Base-by-base conservation (phyloP, 169 alveolate species). In the Cryptosporidium sp. region DNA sequence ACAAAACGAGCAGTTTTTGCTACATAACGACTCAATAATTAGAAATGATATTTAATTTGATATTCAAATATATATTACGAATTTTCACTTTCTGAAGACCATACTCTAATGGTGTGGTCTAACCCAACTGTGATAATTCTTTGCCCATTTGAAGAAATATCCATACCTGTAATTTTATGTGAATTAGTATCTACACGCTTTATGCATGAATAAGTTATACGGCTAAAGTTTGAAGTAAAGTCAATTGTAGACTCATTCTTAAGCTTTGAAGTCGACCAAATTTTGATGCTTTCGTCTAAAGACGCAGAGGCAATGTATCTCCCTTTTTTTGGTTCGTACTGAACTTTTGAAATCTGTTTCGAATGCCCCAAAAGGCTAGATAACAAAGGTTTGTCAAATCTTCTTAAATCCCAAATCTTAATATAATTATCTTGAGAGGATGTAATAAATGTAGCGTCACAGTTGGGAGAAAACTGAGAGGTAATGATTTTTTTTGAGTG, bases 341-440 rank as follows among this genome's bases (percentile, higher is more conserved):
- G 61, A 42, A 80, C 89, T 7, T 80, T 42, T 21, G 89, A 80
- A 5, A 80, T 80, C 8, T 39, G 80, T 62, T 61, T 80, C 62
- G 89, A 62, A 18, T 80, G 89, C 8, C 89, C 89, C 21, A 80
- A 26, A 10, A 80, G 21, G 23, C 52, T 26, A 26, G 52, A 39
- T 29, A 26, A 18, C n/a, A 80, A 29, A 12, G 89, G 89, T n/a
- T 48, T 60, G 21, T 80, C 48, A 18, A 44, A n/a, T 92, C 92
- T 95, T 89, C 97, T 94, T 29, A 95, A 56, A 91, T 96, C 98
- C 97, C 97, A 96, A 16, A 96, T 86, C 92, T 94, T 95, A 31
- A 95, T 93, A 23, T 93, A 92, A 75, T 95, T 95, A 86, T 96
- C 98, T 70, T 94, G 94, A 42, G 97, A 93, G 26, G 97, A 96